A percentile compares a stretch with the other conserved stretches of the same genome.
Conservation (phyloP, 2,329 filamentous ascomycete species). For the Fusarium devonianum region DNA sequence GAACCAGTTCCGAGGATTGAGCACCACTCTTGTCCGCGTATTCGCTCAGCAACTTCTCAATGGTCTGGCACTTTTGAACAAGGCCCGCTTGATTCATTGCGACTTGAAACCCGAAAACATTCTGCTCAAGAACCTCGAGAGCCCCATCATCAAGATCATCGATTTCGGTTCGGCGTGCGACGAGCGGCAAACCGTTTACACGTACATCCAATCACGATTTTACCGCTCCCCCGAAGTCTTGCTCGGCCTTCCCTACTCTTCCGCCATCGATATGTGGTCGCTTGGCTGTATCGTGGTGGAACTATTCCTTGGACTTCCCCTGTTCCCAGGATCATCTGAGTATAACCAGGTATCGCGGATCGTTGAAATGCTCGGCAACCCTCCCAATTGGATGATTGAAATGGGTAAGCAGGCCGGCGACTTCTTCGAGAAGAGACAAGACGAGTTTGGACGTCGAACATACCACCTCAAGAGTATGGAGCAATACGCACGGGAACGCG, state of each 20-base stretch:
- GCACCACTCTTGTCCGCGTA: conserved; percentile 94
- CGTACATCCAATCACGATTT: conserved; percentile 98
- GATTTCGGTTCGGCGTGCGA: conserved; percentile 99
- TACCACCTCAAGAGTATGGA: conserved; percentile 98
- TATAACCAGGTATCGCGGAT: conserved; percentile 98
- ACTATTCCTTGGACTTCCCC: conserved; percentile 88
- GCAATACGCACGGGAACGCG: conserved; percentile 94
- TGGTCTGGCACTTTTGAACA: conserved; percentile 89
- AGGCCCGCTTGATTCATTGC: conserved; percentile 95
- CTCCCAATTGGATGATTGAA: conserved; percentile 98
- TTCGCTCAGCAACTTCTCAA: conserved; percentile 97
- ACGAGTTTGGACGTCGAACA: conserved; percentile 90
- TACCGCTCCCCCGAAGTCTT: conserved; percentile 97
- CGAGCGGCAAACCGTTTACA: conserved; percentile 97
- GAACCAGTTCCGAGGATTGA: conserved; percentile 96
- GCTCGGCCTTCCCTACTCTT: conserved; percentile 95
- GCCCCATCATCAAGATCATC: conserved; percentile 99
- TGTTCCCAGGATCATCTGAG: conserved; percentile 97
- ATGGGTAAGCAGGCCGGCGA: conserved; percentile 98
- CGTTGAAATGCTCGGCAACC: conserved; percentile 96
- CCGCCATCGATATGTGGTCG: conserved; percentile 99
- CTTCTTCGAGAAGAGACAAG: conserved; percentile 91
- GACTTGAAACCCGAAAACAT: conserved; percentile 99
- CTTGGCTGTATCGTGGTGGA: conserved; percentile 98
- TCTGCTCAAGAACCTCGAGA: conserved; percentile 95